phyloP scores from a whole-genome alignment of 106 monocot species.

The Dendrobium huoshanense region DNA sequence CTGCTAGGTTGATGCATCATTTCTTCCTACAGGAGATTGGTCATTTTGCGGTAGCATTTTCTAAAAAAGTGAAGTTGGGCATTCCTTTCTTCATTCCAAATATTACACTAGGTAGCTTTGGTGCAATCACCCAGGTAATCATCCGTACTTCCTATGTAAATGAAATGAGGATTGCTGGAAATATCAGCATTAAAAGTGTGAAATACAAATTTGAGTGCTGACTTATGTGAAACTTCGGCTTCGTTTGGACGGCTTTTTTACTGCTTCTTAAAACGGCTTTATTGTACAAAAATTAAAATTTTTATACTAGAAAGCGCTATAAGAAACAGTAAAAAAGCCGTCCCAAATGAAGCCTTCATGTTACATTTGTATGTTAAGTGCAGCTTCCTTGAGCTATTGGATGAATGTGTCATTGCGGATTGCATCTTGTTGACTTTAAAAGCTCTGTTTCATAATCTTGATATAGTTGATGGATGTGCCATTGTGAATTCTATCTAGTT shows the following conservation, averaged over 20 bases:
- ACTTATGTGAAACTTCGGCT: background rate
- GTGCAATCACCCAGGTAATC: conserved; percentile 93
- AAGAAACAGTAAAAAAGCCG: too few relatives aligned
- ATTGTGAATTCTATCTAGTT: too few relatives aligned
- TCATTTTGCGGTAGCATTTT: conserved; percentile 80
- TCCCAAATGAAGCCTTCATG: background rate
- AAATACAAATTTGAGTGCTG: background rate
- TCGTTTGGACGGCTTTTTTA: too few relatives aligned
- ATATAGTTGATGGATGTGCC: too few relatives aligned
- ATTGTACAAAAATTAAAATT: too few relatives aligned
- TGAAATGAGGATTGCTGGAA: background rate
- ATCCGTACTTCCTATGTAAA: conserved; percentile 2
- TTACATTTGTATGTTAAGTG: background rate
- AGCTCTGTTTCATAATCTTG: too few relatives aligned
- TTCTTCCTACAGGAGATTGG: conserved; percentile 66
- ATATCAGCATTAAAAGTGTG: background rate
- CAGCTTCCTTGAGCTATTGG: too few relatives aligned
- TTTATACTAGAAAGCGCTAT: too few relatives aligned
- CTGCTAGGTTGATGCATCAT: background rate
- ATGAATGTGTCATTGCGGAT: too few relatives aligned
- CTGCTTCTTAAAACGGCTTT: too few relatives aligned
- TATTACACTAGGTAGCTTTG: conserved; percentile 91
- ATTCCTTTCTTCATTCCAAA: conserved; percentile 96
- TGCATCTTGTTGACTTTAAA: too few relatives aligned
- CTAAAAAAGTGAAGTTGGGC: conserved; percentile 80